Base-by-base conservation (phyloP, 1,139 yeast genomes). In the Scheffersomyces illinoinensis region DNA sequence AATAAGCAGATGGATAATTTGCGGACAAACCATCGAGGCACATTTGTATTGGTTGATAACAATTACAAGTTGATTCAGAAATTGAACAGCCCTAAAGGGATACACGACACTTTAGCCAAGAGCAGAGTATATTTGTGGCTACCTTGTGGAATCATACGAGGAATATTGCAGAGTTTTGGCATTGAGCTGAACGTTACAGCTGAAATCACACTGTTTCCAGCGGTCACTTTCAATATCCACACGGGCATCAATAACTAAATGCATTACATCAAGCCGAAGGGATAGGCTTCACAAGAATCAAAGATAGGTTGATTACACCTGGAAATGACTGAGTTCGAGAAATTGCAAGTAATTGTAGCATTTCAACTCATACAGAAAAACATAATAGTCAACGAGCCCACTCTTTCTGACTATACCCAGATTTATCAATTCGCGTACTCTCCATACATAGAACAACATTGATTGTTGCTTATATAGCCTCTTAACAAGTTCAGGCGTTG, bases 1-100 rank as follows among this genome's bases (percentile, higher is more conserved):
- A 85, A 87, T 54, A 95, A 93, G 72, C 98, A 91, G 73, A 91
- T 95, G 81, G 97, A 93, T 72, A 93, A 92, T 68, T 79, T 95
- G 61, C 84, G 97, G 63, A 95, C 99, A 1, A 95, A 95, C 71
- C 98, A 95, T 71, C 76, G 97, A 55, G 93, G 96, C 5, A 90
- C 95, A 0, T 91, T 88, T 73, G 96, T 91, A 47, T 77, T 91
- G 56, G 86, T 90, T 18, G 97, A 91, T 70, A 85, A 84, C 68
- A 76, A 76, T 55, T 89, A 89, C 75, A 79, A 81, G 59, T 77
- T 85, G 59, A 83, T 91, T 54, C 71, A 76, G 50, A 78, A 84
- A 53, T 82, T 90, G 79, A 81, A 85, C 67, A 83, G 89, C 52
- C 74, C 82, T 17, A 66, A 68, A 39, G 87, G 87, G 1, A 73